Evolutionary conservation across 2,329 filamentous ascomycete genomes (phyloP).

Genomic region (Neofusicoccum ribis): DNA sequence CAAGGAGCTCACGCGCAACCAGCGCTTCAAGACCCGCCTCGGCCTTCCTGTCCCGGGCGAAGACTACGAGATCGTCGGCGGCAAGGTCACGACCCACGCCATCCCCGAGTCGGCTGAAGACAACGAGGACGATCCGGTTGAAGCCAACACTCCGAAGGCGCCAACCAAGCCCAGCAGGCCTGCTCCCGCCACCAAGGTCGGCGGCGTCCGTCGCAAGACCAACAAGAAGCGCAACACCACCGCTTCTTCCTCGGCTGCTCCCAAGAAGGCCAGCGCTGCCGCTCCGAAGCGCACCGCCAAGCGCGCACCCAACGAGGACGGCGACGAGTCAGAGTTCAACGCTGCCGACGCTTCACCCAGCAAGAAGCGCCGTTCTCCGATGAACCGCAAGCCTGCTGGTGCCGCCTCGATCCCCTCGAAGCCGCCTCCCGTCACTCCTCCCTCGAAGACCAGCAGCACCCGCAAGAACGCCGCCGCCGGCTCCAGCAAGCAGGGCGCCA

Average conservation of each 20-base stretch:
- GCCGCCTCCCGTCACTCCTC: background rate
- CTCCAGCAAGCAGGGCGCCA: background rate
- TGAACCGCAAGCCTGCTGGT: background rate
- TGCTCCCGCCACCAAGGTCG: background rate
- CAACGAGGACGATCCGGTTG: too few relatives aligned
- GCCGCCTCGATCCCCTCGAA: background rate
- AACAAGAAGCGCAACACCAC: background rate
- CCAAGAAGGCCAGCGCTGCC: background rate
- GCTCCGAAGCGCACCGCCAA: background rate
- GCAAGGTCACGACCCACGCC: too few relatives aligned
- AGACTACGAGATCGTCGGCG: background rate
- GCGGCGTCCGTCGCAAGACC: background rate
- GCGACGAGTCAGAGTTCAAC: background rate
- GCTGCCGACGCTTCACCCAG: background rate
- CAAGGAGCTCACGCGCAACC: constrained; percentile 1
- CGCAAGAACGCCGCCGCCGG: background rate
- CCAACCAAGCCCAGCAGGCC: too few relatives aligned
- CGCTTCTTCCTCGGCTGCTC: background rate
- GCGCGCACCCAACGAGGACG: background rate
- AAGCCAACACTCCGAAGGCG: too few relatives aligned
- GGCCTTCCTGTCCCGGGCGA: background rate
- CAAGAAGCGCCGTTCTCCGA: background rate
- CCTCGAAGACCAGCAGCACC: background rate
- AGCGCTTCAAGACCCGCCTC: constrained; percentile 4
- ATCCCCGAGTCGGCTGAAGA: too few relatives aligned